These are phyloP conservation scores for Sporothrix pseudoabietina DNA, from an alignment of 2,329 filamentous ascomycete genomes.

Conservation along the genomic window DNA sequence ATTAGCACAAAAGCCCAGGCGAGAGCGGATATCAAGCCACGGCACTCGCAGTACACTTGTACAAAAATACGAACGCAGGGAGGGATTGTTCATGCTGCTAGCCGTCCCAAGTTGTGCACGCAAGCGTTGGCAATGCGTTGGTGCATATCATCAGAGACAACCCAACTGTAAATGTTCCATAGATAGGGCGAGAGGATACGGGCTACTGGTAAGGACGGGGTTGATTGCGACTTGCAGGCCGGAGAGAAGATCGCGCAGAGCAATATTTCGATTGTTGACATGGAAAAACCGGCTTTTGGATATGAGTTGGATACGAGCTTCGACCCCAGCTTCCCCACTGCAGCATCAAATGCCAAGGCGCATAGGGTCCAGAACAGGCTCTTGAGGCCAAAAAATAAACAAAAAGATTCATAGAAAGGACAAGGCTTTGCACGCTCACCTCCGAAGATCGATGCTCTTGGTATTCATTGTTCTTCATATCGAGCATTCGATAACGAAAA, in stretches of 20 bases:
- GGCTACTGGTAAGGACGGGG: background rate
- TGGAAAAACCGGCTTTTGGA: conserved; percentile 13
- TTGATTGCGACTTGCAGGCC: conserved; percentile 4
- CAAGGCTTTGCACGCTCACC: background rate
- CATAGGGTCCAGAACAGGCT: background rate
- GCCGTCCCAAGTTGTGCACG: background rate
- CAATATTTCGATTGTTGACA: conserved; percentile 17
- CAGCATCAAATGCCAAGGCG: background rate
- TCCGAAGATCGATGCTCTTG: background rate
- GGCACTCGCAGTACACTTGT: background rate
- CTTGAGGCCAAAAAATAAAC: conserved; percentile 13
- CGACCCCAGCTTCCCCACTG: background rate
- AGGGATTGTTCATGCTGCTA: background rate
- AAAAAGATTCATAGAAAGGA: background rate
- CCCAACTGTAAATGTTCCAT: background rate
- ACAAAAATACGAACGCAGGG: conserved; percentile 10
- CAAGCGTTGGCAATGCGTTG: background rate
- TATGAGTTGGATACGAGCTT: background rate
- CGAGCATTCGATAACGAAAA: background rate
- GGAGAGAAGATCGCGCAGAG: conserved; percentile 8
- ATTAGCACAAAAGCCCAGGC: conserved; percentile 4
- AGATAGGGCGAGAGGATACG: background rate
- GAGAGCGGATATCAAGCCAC: background rate
- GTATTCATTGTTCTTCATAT: background rate
- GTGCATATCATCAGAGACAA: background rate